Conservation (phyloP, 805 yeast genomes). For the Ogataea trehaloabstinens region DNA sequence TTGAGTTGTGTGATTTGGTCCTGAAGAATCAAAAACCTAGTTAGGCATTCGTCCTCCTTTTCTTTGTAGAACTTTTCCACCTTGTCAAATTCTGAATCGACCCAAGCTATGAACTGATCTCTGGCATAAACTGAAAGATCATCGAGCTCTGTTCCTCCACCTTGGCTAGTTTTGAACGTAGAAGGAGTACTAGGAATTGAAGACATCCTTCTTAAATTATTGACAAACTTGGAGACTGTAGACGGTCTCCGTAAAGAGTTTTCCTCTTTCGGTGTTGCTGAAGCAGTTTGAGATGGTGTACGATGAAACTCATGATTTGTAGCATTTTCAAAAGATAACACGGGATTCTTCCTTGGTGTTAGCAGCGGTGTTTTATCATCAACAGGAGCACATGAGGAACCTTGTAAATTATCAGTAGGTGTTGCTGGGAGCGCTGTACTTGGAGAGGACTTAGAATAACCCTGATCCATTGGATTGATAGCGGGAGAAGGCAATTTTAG, state of each 20-base stretch:
- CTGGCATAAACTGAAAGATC: conserved; percentile 37
- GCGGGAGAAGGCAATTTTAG: conserved; percentile 29
- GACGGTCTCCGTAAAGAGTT: conserved; percentile 20
- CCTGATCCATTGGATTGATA: conserved; percentile 8
- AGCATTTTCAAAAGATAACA: neutral
- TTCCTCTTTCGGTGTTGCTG: neutral
- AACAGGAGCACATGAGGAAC: neutral
- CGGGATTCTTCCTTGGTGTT: neutral
- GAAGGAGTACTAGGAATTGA: conserved; percentile 11
- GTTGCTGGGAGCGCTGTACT: neutral
- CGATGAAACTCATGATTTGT: neutral
- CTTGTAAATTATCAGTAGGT: conserved; percentile 8
- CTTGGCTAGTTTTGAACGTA: neutral
- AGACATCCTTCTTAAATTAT: conserved; percentile 15
- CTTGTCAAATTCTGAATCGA: conserved; percentile 57
- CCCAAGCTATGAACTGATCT: conserved; percentile 60
- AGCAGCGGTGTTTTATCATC: conserved; percentile 2
- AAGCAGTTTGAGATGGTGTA: neutral
- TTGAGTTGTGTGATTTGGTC: conserved; percentile 66
- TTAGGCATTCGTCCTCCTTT: conserved; percentile 58
- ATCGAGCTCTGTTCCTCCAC: conserved; percentile 26
- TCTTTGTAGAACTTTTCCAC: conserved; percentile 60
- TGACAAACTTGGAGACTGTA: conserved; percentile 19
- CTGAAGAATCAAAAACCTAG: conserved; percentile 58
- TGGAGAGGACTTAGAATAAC: neutral